Evolutionary conservation across 2,329 filamentous ascomycete genomes (phyloP).

Genomic region (Neocatenulostroma microsporum): DNA sequence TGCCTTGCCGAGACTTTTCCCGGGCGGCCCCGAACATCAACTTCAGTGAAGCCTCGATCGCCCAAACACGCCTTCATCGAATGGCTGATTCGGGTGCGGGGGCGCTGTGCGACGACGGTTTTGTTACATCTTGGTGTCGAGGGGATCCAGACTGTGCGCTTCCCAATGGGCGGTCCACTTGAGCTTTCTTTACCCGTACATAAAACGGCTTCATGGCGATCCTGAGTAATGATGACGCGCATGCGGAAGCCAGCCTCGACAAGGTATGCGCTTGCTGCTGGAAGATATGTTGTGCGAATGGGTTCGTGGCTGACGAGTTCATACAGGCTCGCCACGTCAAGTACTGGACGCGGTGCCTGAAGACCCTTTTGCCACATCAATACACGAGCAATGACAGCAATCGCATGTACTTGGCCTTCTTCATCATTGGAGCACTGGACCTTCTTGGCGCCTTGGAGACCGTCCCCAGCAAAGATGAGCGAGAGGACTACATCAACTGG

Average conservation of each 20-base stretch:
- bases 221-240: slow-evolving; percentile 4
- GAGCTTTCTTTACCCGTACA: no score
- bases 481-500: slow-evolving; percentile 59
- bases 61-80: no score
- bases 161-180: no score
- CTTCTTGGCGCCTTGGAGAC: slow-evolving; percentile 59
- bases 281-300: no score
- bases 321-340: slow-evolving; percentile 55
- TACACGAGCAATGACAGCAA: slow-evolving; percentile 88
- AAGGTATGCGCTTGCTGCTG: slow-evolving; percentile 7
- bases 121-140: no score
- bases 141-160: no score
- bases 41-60: no score
- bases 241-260: slow-evolving; percentile 7
- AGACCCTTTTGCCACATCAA: slow-evolving; percentile 66
- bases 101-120: no score
- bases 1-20: no score
- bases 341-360: slow-evolving; percentile 88
- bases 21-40: no score
- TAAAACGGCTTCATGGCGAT: slow-evolving; percentile 5
- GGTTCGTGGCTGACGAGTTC: background rate
- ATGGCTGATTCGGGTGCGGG: no score
- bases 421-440: slow-evolving; percentile 79
- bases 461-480: slow-evolving; percentile 47
- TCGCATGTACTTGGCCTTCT: slow-evolving; percentile 82